Base-by-base conservation (phyloP, 768 basidiomycete species). In the Boletus bicolor region DNA sequence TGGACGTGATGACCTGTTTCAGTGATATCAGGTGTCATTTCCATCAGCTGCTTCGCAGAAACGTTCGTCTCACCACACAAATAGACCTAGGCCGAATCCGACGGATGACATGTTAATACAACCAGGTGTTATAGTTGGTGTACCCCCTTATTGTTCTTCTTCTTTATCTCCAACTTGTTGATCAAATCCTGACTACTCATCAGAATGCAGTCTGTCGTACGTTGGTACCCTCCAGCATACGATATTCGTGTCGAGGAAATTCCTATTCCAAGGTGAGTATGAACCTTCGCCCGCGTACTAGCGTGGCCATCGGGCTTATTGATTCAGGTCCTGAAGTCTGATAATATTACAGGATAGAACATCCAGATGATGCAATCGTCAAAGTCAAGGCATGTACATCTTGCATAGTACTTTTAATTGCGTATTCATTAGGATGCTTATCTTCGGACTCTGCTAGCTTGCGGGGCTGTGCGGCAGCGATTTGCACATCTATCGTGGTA, bases 331-430 rank as follows among this genome's bases (percentile, higher is more conserved):
- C 7, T 28, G 28, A 28, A 28, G 28, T 6, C 28, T 50, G 28
- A 49, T 47, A 12, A 26, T 12, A 32, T n/a, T 19, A 8, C 56
- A 89, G 88, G 54, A 83, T 91, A 45, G 75, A 82, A 54, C 77
- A 89, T 57, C 81, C 86, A 1, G 89, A 91, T 66, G 88, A 91
- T 73, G 89, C 81, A 2, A 87, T 92, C 44, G 79, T 91, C 51
- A 89, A 85, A 75, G 81, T 90, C 51, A 82, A 79, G 70, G 89
- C 84, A 58, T 50, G 77, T 62, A 11, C 19, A 44, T 36, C 30
- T 9, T 15, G 19, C n/a, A 28, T 24, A 8, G 7, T 42, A 10
- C n/a, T 1, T 6, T 5, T 30, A 12, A 14, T 5, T 30, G 7
- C 44, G 17, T 49, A 7, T 52, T 48, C 26, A 34, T 46, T 14